Evolutionary conservation across 108 stramenopile species (phyloP).

Genomic region (Cyclotella atomus): DNA sequence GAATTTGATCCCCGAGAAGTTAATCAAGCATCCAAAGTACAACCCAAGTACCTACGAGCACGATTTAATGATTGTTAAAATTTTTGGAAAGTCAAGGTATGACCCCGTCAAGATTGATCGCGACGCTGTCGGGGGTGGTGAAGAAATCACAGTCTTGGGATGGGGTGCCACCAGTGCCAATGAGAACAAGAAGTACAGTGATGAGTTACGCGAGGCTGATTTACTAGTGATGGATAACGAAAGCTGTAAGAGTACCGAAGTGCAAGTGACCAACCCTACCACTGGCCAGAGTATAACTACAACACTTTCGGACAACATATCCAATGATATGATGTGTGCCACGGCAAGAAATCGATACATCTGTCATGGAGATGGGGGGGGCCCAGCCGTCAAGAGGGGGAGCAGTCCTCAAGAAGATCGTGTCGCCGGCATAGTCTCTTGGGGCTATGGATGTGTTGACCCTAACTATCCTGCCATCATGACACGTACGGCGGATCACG

Average conservation of each 20-base stretch:
- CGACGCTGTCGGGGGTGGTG: background rate
- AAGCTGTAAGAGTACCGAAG: constrained; percentile 13
- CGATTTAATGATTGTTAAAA: constrained; percentile 45
- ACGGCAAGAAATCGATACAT: constrained; percentile 22
- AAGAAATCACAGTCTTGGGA: constrained; percentile 32
- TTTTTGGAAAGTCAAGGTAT: constrained; percentile 33
- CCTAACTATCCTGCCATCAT: constrained; percentile 55
- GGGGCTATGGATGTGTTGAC: constrained; percentile 67
- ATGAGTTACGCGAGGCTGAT: constrained; percentile 18
- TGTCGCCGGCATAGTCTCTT: constrained; percentile 50
- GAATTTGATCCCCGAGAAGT: constrained; percentile 37
- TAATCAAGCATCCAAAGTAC: constrained; percentile 31
- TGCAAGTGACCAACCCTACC: constrained; percentile 25
- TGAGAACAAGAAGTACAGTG: constrained; percentile 15
- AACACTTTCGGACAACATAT: constrained; percentile 32
- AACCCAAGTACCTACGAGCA: constrained; percentile 35
- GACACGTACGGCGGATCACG: constrained; percentile 39
- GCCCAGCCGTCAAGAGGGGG: constrained; percentile 30
- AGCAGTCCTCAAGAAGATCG: constrained; percentile 22
- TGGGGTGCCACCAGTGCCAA: constrained; percentile 32
- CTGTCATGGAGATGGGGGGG: constrained; percentile 60
- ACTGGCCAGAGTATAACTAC: background rate
- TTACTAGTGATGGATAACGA: constrained; percentile 24
- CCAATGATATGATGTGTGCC: constrained; percentile 67
- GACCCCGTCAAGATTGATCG: constrained; percentile 5